These are phyloP conservation scores for Colletotrichum lentis DNA, from an alignment of 2,329 filamentous ascomycete species.

Conservation along the genomic window DNA sequence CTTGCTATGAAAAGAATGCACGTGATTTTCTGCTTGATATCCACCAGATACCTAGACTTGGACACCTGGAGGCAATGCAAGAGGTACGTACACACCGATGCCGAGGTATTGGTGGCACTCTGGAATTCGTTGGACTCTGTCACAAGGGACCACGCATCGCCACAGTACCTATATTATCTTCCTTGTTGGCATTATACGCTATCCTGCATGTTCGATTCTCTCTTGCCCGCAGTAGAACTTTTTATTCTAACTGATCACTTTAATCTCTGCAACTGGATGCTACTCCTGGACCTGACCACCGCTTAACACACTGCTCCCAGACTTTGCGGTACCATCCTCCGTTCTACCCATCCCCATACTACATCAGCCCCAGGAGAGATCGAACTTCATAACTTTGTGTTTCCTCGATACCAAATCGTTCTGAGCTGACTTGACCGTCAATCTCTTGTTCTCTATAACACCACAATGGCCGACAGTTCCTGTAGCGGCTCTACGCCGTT, in stretches of 20 bases:
- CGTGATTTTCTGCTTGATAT: not conserved
- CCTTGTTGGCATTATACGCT: not conserved
- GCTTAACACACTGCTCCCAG: not conserved
- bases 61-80: too few relatives aligned
- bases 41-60: too few relatives aligned
- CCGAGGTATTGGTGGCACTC: not conserved
- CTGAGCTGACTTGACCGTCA: not conserved
- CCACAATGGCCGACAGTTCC: slow-evolving; percentile 52
- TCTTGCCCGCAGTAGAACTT: too few relatives aligned
- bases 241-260: too few relatives aligned
- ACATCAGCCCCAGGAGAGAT: not conserved
- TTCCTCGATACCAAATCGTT: not conserved
- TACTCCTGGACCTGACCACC: not conserved
- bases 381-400: not conserved
- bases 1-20: not conserved
- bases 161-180: not conserved
- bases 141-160: slow-evolving; percentile 1
- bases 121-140: not conserved
- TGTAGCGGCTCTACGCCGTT: slow-evolving; percentile 55
- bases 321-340: not conserved
- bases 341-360: too few relatives aligned
- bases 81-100: slow-evolving; percentile 3
- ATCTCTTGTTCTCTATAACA: not conserved
- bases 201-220: too few relatives aligned
- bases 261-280: too few relatives aligned